phyloP scores from a whole-genome alignment of 176 grass and related monocot genomes.

The Triticum aestivum region DNA sequence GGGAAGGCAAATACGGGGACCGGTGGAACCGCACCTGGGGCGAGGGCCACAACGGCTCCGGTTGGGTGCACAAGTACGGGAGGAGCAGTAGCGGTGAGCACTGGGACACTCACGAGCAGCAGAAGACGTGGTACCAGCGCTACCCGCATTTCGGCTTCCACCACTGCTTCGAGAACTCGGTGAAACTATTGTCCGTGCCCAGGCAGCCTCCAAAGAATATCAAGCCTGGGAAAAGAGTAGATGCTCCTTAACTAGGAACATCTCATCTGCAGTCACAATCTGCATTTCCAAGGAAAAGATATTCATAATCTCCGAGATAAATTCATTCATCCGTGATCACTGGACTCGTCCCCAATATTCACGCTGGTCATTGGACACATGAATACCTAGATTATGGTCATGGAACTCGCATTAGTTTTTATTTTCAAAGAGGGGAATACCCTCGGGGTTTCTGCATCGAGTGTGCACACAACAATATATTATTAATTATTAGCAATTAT shows the following conservation, averaged over 20 bases:
- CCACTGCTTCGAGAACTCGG: constrained; percentile 78
- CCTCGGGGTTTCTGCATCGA: too few species aligned
- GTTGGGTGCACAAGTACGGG: constrained; percentile 96
- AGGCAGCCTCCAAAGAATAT: constrained; percentile 23
- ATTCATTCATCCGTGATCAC: too few species aligned
- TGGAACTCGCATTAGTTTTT: too few species aligned
- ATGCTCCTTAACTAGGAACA: constrained; percentile 26
- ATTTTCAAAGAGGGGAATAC: too few species aligned
- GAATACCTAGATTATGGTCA: too few species aligned
- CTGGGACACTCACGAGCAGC: constrained; percentile 75
- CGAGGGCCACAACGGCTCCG: constrained; percentile 69
- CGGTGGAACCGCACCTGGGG: constrained; percentile 98
- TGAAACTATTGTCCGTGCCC: constrained; percentile 66
- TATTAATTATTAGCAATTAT: too few species aligned
- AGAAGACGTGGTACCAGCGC: constrained; percentile 88
- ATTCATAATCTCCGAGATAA: not conserved
- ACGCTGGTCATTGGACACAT: too few species aligned
- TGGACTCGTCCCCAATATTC: too few species aligned
- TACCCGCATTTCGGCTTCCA: constrained; percentile 84
- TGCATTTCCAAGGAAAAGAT: not conserved
- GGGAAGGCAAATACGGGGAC: constrained; percentile 71
- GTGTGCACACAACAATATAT: too few species aligned
- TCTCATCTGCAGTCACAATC: constrained; percentile 27
- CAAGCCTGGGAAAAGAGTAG: not conserved
- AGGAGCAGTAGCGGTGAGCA: constrained; percentile 89